These are phyloP conservation scores for Calonectria fujianensis DNA, from an alignment of 2,329 filamentous ascomycete genomes.

Conservation along the genomic window DNA sequence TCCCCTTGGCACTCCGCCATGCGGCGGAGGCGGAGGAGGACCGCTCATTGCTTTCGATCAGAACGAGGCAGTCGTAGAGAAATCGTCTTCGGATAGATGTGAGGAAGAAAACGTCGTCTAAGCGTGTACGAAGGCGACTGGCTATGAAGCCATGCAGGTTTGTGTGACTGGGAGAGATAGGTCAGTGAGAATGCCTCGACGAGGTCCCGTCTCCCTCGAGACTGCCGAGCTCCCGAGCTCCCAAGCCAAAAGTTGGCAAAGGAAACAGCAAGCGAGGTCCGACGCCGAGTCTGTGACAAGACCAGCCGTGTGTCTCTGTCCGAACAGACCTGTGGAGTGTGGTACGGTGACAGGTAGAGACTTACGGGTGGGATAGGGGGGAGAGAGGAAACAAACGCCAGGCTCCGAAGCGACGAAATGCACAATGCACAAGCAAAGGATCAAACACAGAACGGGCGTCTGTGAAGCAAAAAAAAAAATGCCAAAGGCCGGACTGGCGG, in stretches of 20 bases:
- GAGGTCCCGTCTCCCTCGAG: constrained; percentile 20
- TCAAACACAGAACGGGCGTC: constrained; percentile 38
- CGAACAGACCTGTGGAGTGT: constrained; percentile 36
- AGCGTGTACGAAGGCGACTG: constrained; percentile 47
- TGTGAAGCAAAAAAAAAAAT: constrained; percentile 40
- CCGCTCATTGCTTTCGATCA: constrained; percentile 66
- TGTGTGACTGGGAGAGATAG: constrained; percentile 41
- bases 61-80: constrained; percentile 42
- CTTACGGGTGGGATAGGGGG: constrained; percentile 52
- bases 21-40: constrained; percentile 89
- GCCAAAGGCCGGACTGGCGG: constrained; percentile 26
- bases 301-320: constrained; percentile 19
- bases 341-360: constrained; percentile 47
- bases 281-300: constrained; percentile 11
- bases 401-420: constrained; percentile 51
- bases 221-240: neutral
- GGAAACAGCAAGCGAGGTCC: constrained; percentile 18
- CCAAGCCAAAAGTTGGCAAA: constrained; percentile 8
- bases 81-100: constrained; percentile 27
- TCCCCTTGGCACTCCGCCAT: constrained; percentile 85
- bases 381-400: constrained; percentile 55
- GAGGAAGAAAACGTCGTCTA: constrained; percentile 27
- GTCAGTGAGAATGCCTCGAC: constrained; percentile 43
- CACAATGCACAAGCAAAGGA: constrained; percentile 48
- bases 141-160: constrained; percentile 57